A percentile compares a stretch with the other conserved stretches of the same genome.
phyloP scores from a whole-genome alignment of 257 asterid genomes.

The Cynanchum wilfordii region DNA sequence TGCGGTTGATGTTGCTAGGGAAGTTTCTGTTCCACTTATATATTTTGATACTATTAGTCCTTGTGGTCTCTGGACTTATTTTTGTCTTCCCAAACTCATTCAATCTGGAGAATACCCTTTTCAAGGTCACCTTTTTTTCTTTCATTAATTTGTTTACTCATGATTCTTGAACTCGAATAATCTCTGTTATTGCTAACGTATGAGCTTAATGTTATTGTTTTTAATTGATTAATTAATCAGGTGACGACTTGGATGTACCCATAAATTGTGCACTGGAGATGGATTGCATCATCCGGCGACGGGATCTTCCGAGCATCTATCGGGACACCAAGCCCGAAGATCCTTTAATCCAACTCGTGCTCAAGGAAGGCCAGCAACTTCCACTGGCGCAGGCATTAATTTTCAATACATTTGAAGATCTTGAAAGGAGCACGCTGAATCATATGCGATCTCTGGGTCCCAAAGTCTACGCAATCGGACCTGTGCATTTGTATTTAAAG shows the following conservation, averaged over 20 bases:
- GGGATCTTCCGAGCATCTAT: conserved; percentile 63
- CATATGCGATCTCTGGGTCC: conserved; percentile 35
- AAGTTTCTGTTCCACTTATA: conserved; percentile 29
- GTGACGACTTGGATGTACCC: conserved; percentile 38
- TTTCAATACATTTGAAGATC: conserved; percentile 64
- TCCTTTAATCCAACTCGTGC: conserved; percentile 17
- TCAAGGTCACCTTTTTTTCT: conserved; percentile 32
- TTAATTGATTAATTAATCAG: conserved; percentile 4
- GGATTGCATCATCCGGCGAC: conserved; percentile 58
- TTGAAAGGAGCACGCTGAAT: conserved; percentile 43
- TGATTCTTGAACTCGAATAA: no score
- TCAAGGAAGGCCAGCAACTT: conserved; percentile 31
- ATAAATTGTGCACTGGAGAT: conserved; percentile 38
- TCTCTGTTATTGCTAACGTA: no score
- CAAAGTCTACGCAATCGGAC: conserved; percentile 57
- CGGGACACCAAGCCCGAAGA: conserved; percentile 29
- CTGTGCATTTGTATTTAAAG: conserved; percentile 50
- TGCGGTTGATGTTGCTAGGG: conserved; percentile 35
- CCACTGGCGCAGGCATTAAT: conserved; percentile 55
- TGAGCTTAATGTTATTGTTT: no score
- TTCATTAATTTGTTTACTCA: no score
- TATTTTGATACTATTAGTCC: conserved; percentile 59
- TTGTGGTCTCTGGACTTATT: conserved; percentile 48
- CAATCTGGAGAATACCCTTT: conserved; percentile 56
- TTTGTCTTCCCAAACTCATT: conserved; percentile 54